A percentile compares a stretch with the other conserved stretches of the same genome.
phyloP scores from a whole-genome alignment of 495 filamentous ascomycete species.

The Poronia punctata region DNA sequence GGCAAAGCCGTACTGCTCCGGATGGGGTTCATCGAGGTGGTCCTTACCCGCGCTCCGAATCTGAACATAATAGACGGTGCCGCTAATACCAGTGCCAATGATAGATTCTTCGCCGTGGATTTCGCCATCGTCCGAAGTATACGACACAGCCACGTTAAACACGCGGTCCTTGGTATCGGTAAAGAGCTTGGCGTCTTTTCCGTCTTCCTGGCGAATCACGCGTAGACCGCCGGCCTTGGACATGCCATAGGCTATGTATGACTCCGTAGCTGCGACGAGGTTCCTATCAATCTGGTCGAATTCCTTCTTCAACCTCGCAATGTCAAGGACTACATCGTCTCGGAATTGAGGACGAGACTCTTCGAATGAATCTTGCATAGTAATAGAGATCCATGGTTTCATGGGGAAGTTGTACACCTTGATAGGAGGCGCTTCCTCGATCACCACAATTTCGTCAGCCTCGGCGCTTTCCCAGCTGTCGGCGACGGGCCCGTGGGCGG shows the following conservation, averaged over 20 bases:
- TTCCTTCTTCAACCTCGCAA: constrained; percentile 90
- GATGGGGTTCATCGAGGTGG: constrained; percentile 59
- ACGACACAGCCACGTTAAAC: constrained; percentile 84
- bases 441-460: constrained; percentile 61
- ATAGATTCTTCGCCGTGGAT: constrained; percentile 60
- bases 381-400: constrained; percentile 86
- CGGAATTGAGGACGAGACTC: constrained; percentile 48
- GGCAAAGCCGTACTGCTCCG: constrained; percentile 71
- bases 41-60: constrained; percentile 66
- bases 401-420: constrained; percentile 92
- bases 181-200: constrained; percentile 82
- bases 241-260: constrained; percentile 89
- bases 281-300: constrained; percentile 96
- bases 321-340: constrained; percentile 71
- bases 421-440: constrained; percentile 60
- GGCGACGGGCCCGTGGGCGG: constrained; percentile 46
- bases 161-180: constrained; percentile 80
- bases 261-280: constrained; percentile 79
- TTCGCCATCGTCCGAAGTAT: constrained; percentile 41
- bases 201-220: constrained; percentile 90
- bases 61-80: constrained; percentile 85
- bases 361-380: constrained; percentile 35
- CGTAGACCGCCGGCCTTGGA: constrained; percentile 85
- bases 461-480: constrained; percentile 78
- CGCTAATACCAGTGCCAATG: constrained; percentile 87